Evolutionary conservation across 768 basidiomycete genomes (phyloP).

Genomic region (Phanerochaete sordida): DNA sequence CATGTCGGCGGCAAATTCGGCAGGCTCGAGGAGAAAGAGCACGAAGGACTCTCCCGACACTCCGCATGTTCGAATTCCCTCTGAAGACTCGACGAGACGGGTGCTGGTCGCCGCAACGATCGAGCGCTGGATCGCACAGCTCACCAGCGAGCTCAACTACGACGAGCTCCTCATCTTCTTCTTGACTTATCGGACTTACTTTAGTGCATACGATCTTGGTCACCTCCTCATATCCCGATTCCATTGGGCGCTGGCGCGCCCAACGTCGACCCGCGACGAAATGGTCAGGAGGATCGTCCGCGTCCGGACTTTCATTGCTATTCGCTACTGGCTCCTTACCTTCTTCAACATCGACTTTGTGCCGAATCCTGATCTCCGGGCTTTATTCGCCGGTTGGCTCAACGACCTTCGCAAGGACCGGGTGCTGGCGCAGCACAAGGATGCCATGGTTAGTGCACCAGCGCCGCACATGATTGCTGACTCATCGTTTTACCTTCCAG

Average conservation of each 20-base stretch:
- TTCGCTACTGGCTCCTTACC: slow-evolving; percentile 87
- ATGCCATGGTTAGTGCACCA: slow-evolving; percentile 58
- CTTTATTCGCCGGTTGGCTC: slow-evolving; percentile 73
- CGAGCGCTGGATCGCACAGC: slow-evolving; percentile 89
- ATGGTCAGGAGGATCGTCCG: slow-evolving; percentile 73
- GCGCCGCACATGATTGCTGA: background rate
- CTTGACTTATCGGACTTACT: slow-evolving; percentile 86
- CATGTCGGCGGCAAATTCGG: slow-evolving; percentile 35
- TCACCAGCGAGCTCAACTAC: slow-evolving; percentile 82
- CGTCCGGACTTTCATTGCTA: slow-evolving; percentile 85
- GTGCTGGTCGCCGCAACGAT: slow-evolving; percentile 87
- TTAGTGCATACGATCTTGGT: slow-evolving; percentile 74
- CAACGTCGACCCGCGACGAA: slow-evolving; percentile 56
- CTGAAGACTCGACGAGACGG: slow-evolving; percentile 31
- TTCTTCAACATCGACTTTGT: slow-evolving; percentile 90
- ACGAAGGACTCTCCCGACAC: slow-evolving; percentile 19
- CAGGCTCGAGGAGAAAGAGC: slow-evolving; percentile 34
- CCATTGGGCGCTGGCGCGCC: slow-evolving; percentile 75
- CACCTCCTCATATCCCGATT: slow-evolving; percentile 83
- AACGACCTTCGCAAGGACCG: slow-evolving; percentile 75
- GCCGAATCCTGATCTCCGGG: slow-evolving; percentile 71
- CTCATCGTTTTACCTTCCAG: slow-evolving; percentile 32
- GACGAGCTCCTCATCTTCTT: slow-evolving; percentile 89
- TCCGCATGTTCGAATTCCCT: slow-evolving; percentile 23
- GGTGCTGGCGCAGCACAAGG: slow-evolving; percentile 58